Evolutionary conservation across 1,139 yeast species (phyloP), one percentile per base, ranked within the genome.

Genomic region (Zygotorulaspora mrakii): DNA sequence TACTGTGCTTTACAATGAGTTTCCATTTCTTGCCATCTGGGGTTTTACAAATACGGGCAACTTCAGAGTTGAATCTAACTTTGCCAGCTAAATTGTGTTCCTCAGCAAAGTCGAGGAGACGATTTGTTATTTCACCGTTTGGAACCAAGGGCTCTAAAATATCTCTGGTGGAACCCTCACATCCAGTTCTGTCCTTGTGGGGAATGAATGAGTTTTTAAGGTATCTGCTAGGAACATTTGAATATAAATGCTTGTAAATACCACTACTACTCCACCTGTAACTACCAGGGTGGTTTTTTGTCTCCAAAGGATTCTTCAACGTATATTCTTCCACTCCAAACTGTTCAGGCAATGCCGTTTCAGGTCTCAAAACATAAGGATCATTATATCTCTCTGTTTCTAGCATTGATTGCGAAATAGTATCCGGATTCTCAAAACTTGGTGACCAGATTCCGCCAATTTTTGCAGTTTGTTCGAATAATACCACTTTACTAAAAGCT

Each of bases 101-200:
- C 10, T 38, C 27, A 9, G 40, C 35, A 27, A 48, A 48, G 8
- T 53, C 46, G 37, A 69, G 46, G 39, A 72, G 49, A 21, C 38
- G 33, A 11, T 53, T 39, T 7, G 63, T 50, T 38, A 74, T 57
- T 47, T 73, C 72, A 35, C 56, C 58, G 39, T 63, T 69, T 5
- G 74, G 61, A 51, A 70, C 54, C 43, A 75, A 67, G 5, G 75
- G 74, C 43, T 64, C 63, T 14, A 70, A 61, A n/a, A 30, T 34
- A 43, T 64, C 50, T 8, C 23, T 46, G 37, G n/a, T 18, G 1
- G 33, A 18, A n/a, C 21, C 27, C 17, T 33, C 14, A 11, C 30
- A 33, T 12, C 29, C 33, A 6, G 3, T 39, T 7, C 16, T 21
- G 5, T 34, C 40, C 2, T 33, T 16, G 28, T 38, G 42, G 2